A percentile compares a stretch with the other conserved stretches of the same genome.
Conservation (phyloP, 208 protist species). For the Acanthamoeba royreba region DNA sequence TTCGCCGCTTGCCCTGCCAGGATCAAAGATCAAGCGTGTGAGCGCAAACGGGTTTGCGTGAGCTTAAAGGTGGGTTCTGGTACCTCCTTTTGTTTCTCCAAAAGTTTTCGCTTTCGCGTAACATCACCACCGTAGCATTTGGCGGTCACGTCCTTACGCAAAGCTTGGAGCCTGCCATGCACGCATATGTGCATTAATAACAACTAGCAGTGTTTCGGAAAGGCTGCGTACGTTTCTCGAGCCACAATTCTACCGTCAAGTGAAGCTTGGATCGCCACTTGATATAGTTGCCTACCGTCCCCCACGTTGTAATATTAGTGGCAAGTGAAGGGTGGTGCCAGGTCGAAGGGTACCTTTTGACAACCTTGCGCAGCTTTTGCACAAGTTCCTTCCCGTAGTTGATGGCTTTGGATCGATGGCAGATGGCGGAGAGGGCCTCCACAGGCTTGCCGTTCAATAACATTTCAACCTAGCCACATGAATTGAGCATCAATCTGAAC, state of each 20-base stretch:
- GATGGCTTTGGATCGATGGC: conserved; percentile 79
- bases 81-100: conserved; percentile 93
- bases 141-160: conserved; percentile 91
- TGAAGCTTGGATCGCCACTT: conserved; percentile 90
- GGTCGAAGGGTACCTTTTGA: conserved; percentile 66
- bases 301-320: neutral
- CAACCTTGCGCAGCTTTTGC: conserved; percentile 84
- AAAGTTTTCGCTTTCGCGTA: conserved; percentile 93
- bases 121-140: conserved; percentile 91
- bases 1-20: conserved; percentile 90
- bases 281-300: conserved; percentile 79
- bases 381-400: conserved; percentile 81
- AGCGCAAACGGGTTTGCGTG: neutral
- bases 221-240: conserved; percentile 83
- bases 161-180: conserved; percentile 73
- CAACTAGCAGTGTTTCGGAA: neutral
- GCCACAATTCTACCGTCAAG: conserved; percentile 87
- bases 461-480: conserved; percentile 86
- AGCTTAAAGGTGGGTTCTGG: neutral
- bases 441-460: conserved; percentile 90
- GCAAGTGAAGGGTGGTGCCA: neutral
- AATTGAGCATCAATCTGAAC: too few relatives aligned
- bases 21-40: neutral
- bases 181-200: neutral
- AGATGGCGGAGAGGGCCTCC: conserved; percentile 89